Conservation (phyloP, 345 rosid genomes). For the Corymbia maculata region DNA sequence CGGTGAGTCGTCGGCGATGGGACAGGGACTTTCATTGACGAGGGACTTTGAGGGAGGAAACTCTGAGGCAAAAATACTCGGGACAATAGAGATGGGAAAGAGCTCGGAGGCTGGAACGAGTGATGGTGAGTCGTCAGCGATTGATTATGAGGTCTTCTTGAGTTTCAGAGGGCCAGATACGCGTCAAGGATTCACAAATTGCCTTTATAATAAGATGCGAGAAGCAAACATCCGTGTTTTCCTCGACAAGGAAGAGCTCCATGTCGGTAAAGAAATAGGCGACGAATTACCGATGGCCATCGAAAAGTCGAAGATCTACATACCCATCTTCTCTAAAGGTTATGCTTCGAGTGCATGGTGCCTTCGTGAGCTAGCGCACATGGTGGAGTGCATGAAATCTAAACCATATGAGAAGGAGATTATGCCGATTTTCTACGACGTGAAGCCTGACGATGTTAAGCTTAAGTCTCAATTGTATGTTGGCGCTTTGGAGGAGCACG, state of each 20-base stretch:
- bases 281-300: not conserved
- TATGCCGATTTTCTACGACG: not conserved
- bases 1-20: no score
- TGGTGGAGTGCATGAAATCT: not conserved
- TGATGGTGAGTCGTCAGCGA: not conserved
- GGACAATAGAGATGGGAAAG: not conserved
- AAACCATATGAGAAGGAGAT: not conserved
- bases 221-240: not conserved
- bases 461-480: not conserved
- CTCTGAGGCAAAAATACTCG: rapidly evolving
- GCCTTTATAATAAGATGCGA: not conserved
- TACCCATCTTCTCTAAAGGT: not conserved
- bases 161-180: not conserved
- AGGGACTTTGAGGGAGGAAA: not conserved
- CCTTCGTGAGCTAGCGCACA: not conserved
- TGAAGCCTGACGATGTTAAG: not conserved
- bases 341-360: not conserved
- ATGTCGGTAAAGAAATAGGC: not conserved
- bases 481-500: not conserved
- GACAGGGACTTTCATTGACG: not conserved
- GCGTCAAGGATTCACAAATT: not conserved
- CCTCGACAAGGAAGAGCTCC: not conserved
- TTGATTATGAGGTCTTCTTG: not conserved
- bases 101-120: not conserved
- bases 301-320: not conserved